Base-by-base conservation (phyloP, 768 basidiomycete species). In the Naganishia randhawae region DNA sequence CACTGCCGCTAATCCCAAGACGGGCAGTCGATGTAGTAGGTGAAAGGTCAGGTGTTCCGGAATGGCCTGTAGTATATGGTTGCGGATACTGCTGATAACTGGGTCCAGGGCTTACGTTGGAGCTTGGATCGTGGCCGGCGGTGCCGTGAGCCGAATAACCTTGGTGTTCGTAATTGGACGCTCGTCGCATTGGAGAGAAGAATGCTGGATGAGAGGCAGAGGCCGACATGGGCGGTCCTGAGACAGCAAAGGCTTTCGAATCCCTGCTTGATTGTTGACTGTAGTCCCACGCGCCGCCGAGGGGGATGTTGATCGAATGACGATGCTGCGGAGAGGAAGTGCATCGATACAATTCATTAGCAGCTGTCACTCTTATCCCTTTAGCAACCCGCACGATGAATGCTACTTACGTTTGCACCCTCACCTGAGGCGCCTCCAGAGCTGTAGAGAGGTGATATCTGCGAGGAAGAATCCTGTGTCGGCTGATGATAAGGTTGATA, bases 231-330 rank as follows among this genome's bases (percentile, higher is more conserved):
- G 48, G 39, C 8, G 25, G 42, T 31, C 32, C 27, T 9, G 61
- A 29, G 22, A 16, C 33, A 2, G 39, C 27, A 8, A 22, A 22
- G 27, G 17, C 27, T 17, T 19, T 25, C 3, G 39, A 9, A 41
- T 66, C 51, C 17, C 37, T 52, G 8, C 37, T 39, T 16, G 61
- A 2, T 22, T 63, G 61, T 25, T 42, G 39, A 16, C 29, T 41
- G 16, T 19, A 16, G 9, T 31, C 25, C 32, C n/a, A 39, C 27
- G 50, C 22, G 27, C 51, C 48, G 5, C 32, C 33, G 8, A 39
- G 13, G 13, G 65, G 65, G 51, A 66, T 66, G 22, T 66, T 50
- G 35, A 66, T 25, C 31, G 65, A 66, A 19, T 66, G 65, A 51
- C 65, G 65, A 25, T 66, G 65, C 51, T 66, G 51, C 57, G 57